Evolutionary conservation across 1,284 basidiomycete genomes (phyloP), one percentile per base, ranked within the genome.

Genomic region (Cryptococcus sp.): DNA sequence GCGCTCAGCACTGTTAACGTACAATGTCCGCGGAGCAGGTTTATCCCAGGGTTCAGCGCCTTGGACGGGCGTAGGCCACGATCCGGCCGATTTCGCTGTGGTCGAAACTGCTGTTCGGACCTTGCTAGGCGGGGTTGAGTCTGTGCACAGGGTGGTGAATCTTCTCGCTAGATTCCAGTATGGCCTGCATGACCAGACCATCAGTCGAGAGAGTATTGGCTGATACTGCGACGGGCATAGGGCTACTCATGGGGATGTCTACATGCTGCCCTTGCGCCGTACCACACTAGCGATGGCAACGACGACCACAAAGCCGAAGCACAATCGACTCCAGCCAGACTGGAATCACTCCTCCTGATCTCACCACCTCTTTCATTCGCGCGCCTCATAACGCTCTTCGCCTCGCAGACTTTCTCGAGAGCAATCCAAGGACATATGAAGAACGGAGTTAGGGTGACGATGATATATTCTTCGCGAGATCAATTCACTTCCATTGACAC

Each of bases 181-280:
- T n/a, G n/a, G n/a, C n/a, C n/a, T n/a, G n/a, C n/a, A n/a, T n/a
- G n/a, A n/a, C n/a, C n/a, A n/a, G n/a, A n/a, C n/a, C n/a, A n/a
- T n/a, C n/a, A n/a, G n/a, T n/a, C n/a, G n/a, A n/a, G 46, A 50
- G 17, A 7, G 7, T 15, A 31, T 39, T 23, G 27, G 41, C 57
- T 49, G 40, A 48, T 41, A 17, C 16, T 46, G 7, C 25, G 31
- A 35, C 10, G 19, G 45, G 11, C 19, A 50, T 38, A 77, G 75
- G 75, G 74, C 4, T 77, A 77, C 56, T 77, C 75, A 10, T 76
- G 71, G 67, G 75, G 75, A 11, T 69, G 15, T 45, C 67, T 23
- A 64, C 70, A 45, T 42, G 54, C 54, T 38, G 58, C 60, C 8
- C 56, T 70, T 8, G 62, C 62, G 3, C 66, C 66, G 10, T 42